Evolutionary conservation across 2,329 filamentous ascomycete species (phyloP).

Genomic region (Lecanicillium sp.): DNA sequence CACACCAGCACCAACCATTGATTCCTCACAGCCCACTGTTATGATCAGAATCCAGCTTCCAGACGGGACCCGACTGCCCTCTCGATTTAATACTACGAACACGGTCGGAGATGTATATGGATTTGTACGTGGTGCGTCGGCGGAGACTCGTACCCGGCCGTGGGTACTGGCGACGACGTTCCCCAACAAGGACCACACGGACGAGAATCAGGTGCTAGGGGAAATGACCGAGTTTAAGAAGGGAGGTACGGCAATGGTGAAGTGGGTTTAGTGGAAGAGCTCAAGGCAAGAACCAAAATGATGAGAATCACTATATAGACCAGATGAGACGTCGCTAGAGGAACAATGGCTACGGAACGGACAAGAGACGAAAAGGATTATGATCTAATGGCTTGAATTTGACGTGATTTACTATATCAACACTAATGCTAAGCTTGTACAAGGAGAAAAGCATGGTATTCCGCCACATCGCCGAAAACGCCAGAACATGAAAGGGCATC

Average conservation of each 20-base stretch:
- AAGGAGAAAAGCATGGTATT: too few relatives aligned
- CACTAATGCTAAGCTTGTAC: too few relatives aligned
- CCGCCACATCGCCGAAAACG: slow-evolving; percentile 3
- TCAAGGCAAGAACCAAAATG: background rate
- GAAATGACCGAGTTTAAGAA: slow-evolving; percentile 58
- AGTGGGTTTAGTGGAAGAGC: slow-evolving; percentile 33
- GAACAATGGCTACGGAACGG: background rate
- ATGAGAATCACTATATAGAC: background rate
- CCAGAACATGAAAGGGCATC: background rate
- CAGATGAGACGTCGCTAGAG: background rate
- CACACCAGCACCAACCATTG: slow-evolving; percentile 33
- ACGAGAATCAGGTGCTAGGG: slow-evolving; percentile 50
- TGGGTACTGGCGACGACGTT: slow-evolving; percentile 79
- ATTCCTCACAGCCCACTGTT: slow-evolving; percentile 59
- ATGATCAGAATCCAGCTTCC: slow-evolving; percentile 70
- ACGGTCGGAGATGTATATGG: slow-evolving; percentile 71
- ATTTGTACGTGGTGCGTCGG: slow-evolving; percentile 60
- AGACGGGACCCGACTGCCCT: slow-evolving; percentile 68
- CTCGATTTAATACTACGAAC: slow-evolving; percentile 72
- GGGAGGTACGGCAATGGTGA: slow-evolving; percentile 57
- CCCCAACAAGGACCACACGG: slow-evolving; percentile 70
- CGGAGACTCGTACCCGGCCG: slow-evolving; percentile 45
- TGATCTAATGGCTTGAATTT: too few relatives aligned
- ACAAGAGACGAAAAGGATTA: background rate
- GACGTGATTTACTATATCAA: too few relatives aligned